Conservation (phyloP, 2,329 filamentous ascomycete species). For the Blastomyces emzantsi region DNA sequence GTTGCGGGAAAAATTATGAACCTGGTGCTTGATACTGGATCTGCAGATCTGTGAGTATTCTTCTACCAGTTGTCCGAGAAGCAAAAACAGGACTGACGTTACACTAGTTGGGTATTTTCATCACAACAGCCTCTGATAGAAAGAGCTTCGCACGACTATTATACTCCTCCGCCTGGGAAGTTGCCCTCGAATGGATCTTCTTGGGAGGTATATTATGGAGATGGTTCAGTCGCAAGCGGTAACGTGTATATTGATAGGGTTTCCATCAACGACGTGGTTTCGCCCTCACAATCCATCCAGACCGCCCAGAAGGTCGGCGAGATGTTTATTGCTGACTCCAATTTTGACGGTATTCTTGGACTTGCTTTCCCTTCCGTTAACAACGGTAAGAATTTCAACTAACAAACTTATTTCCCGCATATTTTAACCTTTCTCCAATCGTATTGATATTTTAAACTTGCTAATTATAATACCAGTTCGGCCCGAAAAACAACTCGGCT, state of each 20-base stretch:
- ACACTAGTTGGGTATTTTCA: slow-evolving; percentile 56
- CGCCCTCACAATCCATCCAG: slow-evolving; percentile 55
- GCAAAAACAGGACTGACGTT: slow-evolving; percentile 16
- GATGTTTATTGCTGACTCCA: slow-evolving; percentile 42
- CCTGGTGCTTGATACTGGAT: slow-evolving; percentile 64
- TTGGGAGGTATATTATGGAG: slow-evolving; percentile 58
- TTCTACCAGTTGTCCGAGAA: not conserved
- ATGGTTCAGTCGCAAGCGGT: slow-evolving; percentile 54
- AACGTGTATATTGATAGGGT: slow-evolving; percentile 59
- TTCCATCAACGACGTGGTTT: slow-evolving; percentile 50
- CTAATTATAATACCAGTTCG: slow-evolving; percentile 10
- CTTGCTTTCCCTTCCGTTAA: slow-evolving; percentile 53
- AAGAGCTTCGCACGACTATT: slow-evolving; percentile 48
- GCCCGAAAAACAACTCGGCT: slow-evolving; percentile 50
- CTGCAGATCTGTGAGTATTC: slow-evolving; percentile 53
- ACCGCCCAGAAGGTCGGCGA: slow-evolving; percentile 51
- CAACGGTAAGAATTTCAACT: slow-evolving; percentile 29
- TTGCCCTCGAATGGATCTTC: slow-evolving; percentile 41
- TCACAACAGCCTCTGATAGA: slow-evolving; percentile 44
- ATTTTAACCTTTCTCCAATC: not conserved
- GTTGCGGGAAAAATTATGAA: slow-evolving; percentile 56
- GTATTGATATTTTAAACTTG: not conserved
- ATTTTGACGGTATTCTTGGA: slow-evolving; percentile 53
- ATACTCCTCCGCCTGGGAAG: slow-evolving; percentile 44
- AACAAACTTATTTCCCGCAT: not conserved